These are phyloP conservation scores for Komagataella phaffii DNA, from an alignment of 805 yeast species.

Conservation along the genomic window DNA sequence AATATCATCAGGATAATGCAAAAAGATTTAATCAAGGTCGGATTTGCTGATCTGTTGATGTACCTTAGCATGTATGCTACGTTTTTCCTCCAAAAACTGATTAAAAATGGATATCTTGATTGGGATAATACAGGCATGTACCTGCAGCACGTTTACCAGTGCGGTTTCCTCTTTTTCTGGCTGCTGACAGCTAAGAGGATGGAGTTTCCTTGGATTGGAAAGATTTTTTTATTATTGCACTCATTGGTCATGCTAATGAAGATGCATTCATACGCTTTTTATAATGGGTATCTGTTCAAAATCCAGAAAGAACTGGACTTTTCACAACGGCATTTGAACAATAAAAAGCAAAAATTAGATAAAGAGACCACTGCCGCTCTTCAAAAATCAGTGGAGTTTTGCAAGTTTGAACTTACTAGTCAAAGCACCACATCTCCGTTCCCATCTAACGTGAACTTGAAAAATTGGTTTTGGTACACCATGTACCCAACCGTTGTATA, in stretches of 20 bases:
- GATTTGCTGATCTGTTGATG: slow-evolving; percentile 61
- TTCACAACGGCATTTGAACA: slow-evolving; percentile 29
- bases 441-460: slow-evolving; percentile 57
- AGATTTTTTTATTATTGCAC: slow-evolving; percentile 74
- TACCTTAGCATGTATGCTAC: slow-evolving; percentile 54
- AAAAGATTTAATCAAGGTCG: slow-evolving; percentile 54
- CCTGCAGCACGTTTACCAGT: slow-evolving; percentile 31
- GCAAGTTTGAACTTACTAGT: slow-evolving; percentile 54
- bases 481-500: slow-evolving; percentile 87
- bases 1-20: slow-evolving; percentile 45
- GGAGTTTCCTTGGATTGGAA: slow-evolving; percentile 80
- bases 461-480: slow-evolving; percentile 62
- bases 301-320: slow-evolving; percentile 39
- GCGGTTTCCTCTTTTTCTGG: slow-evolving; percentile 27
- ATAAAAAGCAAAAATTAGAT: slow-evolving; percentile 16
- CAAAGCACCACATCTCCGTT: slow-evolving; percentile 39
- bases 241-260: slow-evolving; percentile 85
- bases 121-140: slow-evolving; percentile 63
- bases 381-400: slow-evolving; percentile 45
- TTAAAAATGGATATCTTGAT: slow-evolving; percentile 26
- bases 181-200: slow-evolving; percentile 38
- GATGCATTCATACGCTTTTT: slow-evolving; percentile 86
- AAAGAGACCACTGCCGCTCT: slow-evolving; percentile 20
- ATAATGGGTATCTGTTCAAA: slow-evolving; percentile 80
- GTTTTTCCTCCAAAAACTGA: slow-evolving; percentile 41